Conservation (phyloP, 2,329 filamentous ascomycete genomes). For the Colletotrichum spaethianum region DNA sequence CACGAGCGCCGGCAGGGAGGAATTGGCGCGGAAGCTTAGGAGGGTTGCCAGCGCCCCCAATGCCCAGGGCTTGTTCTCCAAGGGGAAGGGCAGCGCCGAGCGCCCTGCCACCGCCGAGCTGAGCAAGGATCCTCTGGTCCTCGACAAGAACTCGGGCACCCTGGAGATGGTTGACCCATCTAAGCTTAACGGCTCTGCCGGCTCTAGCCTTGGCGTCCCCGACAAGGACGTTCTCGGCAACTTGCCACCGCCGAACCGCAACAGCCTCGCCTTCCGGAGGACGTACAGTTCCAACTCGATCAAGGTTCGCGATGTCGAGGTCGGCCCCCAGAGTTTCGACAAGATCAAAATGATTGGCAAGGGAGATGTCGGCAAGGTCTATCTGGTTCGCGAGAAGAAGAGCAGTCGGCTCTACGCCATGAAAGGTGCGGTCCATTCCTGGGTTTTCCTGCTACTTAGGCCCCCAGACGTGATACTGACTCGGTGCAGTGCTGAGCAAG, state of each 20-base stretch:
- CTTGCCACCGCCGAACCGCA: slow-evolving; percentile 76
- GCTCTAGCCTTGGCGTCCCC: slow-evolving; percentile 51
- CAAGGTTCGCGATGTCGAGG: slow-evolving; percentile 97
- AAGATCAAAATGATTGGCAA: slow-evolving; percentile 99
- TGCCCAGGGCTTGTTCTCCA: slow-evolving; percentile 89
- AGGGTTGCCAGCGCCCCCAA: slow-evolving; percentile 97
- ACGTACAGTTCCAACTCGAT: slow-evolving; percentile 99
- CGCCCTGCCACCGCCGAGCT: slow-evolving; percentile 89
- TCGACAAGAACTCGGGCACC: slow-evolving; percentile 66
- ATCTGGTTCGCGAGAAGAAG: slow-evolving; percentile 98
- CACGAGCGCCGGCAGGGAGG: slow-evolving; percentile 88
- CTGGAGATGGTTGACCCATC: slow-evolving; percentile 62
- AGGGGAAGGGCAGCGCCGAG: slow-evolving; percentile 70
- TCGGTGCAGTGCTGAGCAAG: slow-evolving; percentile 87
- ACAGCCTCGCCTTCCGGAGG: slow-evolving; percentile 84
- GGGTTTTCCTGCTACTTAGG: not conserved
- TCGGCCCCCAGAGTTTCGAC: slow-evolving; percentile 95
- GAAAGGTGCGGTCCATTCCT: slow-evolving; percentile 79
- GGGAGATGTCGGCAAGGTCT: slow-evolving; percentile 98
- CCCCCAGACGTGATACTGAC: slow-evolving; percentile 52
- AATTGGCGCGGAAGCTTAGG: slow-evolving; percentile 91
- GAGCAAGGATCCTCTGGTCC: slow-evolving; percentile 82
- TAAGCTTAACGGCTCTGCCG: slow-evolving; percentile 51
- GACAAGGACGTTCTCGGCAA: slow-evolving; percentile 69
- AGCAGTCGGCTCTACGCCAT: slow-evolving; percentile 95